Evolutionary conservation across 176 grass and related monocot species (phyloP).

Genomic region (Triticum turgidum): DNA sequence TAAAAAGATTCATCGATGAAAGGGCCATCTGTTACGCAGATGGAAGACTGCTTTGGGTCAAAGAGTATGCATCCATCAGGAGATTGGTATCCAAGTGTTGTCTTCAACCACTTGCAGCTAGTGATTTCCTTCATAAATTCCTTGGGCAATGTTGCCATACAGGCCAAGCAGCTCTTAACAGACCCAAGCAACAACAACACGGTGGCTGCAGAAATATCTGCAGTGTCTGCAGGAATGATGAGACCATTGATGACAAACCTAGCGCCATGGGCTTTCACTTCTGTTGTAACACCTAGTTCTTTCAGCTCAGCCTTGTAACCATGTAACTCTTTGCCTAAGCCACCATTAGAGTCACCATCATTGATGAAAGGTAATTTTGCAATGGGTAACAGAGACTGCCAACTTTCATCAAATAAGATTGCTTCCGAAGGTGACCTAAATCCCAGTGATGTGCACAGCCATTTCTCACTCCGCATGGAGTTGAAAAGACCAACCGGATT

Average conservation of each 20-base stretch:
- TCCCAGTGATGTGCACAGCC: constrained; percentile 59
- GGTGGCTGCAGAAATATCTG: constrained; percentile 17
- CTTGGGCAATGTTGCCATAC: neutral
- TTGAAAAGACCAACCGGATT: constrained; percentile 29
- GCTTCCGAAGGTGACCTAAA: constrained; percentile 38
- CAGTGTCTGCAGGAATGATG: constrained; percentile 48
- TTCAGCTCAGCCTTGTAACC: constrained; percentile 54
- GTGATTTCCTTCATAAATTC: constrained; percentile 34
- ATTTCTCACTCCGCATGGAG: constrained; percentile 37
- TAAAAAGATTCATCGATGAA: no score
- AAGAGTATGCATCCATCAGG: constrained; percentile 57
- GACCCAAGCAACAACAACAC: constrained; percentile 48
- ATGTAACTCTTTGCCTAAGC: constrained; percentile 42
- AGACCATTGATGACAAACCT: constrained; percentile 47
- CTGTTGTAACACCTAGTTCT: constrained; percentile 21
- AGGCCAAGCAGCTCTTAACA: constrained; percentile 14
- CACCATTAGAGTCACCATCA: constrained; percentile 21
- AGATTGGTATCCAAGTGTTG: constrained; percentile 45
- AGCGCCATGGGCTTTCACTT: constrained; percentile 29
- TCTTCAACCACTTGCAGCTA: constrained; percentile 57
- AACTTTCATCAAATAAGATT: constrained; percentile 46
- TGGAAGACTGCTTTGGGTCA: constrained; percentile 15
- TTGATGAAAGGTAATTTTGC: constrained; percentile 63
- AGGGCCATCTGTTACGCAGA: no score
- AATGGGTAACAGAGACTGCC: constrained; percentile 38